These are phyloP conservation scores for Entamoeba moshkovskii DNA, from an alignment of 208 protist genomes.

Conservation along the genomic window DNA sequence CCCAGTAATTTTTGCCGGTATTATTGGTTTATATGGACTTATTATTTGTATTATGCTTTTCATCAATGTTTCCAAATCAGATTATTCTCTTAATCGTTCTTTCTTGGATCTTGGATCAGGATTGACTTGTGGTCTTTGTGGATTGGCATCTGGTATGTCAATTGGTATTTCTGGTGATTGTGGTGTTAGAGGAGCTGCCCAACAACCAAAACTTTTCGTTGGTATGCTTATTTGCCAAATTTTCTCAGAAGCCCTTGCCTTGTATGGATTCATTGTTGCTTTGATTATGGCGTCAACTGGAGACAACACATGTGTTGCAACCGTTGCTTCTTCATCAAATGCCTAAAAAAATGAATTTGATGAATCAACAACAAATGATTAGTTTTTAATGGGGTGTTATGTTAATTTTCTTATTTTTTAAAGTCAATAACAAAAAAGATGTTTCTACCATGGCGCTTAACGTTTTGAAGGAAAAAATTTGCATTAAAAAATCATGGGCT, in stretches of 20 bases:
- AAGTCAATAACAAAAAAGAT: too few species aligned
- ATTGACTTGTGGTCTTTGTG: constrained; percentile 73
- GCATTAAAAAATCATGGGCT: too few species aligned
- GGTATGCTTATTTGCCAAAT: constrained; percentile 98
- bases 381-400: too few species aligned
- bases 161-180: constrained; percentile 96
- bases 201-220: constrained; percentile 88
- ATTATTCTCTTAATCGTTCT: constrained; percentile 38
- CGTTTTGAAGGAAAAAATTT: too few species aligned
- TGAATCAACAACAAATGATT: too few species aligned
- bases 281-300: neutral
- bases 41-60: constrained; percentile 89
- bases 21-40: constrained; percentile 97
- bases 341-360: too few species aligned
- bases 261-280: constrained; percentile 84
- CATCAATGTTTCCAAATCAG: neutral
- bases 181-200: constrained; percentile 59
- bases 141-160: constrained; percentile 83
- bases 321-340: neutral
- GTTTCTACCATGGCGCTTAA: too few species aligned
- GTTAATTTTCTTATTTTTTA: too few species aligned
- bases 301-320: neutral
- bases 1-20: constrained; percentile 78
- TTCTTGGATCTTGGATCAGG: constrained; percentile 85
- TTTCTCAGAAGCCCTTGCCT: constrained; percentile 93